Percentiles rank a stretch among this genome's conserved stretches.
Conservation (phyloP, 768 basidiomycete species). For the Mycena sanguinolenta region DNA sequence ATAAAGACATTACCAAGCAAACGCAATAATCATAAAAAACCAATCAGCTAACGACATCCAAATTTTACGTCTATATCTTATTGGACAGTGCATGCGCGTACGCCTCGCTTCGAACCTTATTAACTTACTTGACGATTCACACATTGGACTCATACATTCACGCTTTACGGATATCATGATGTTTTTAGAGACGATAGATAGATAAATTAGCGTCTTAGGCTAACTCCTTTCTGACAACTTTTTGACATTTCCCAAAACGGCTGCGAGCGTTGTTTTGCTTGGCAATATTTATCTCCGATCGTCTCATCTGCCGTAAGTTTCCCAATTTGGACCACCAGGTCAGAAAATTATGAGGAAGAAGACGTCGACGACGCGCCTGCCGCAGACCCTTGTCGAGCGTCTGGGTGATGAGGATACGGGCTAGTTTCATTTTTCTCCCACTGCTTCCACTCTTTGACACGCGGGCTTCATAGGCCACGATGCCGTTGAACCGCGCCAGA, state of each 20-base stretch:
- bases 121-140: not conserved
- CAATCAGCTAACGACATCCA: not conserved
- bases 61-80: slow-evolving; percentile 1
- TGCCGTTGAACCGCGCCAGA: slow-evolving; percentile 32
- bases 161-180: not conserved
- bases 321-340: no score
- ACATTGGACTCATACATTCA: slow-evolving; percentile 2
- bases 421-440: slow-evolving; percentile 9
- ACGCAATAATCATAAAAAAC: slow-evolving; percentile 14
- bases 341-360: slow-evolving; percentile 43
- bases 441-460: not conserved
- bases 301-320: no score
- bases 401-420: slow-evolving; percentile 41
- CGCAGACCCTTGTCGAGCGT: slow-evolving; percentile 49
- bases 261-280: no score
- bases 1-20: slow-evolving; percentile 28
- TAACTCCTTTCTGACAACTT: no score
- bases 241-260: no score
- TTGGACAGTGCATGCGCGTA: not conserved
- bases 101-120: not conserved
- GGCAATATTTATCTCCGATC: no score
- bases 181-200: not conserved
- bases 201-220: not conserved
- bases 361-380: slow-evolving; percentile 56
- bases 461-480: slow-evolving; percentile 36